Percentiles rank a stretch among this genome's conserved stretches.
Conservation (phyloP, 2,329 filamentous ascomycete genomes). For the Aspergillus niger region DNA sequence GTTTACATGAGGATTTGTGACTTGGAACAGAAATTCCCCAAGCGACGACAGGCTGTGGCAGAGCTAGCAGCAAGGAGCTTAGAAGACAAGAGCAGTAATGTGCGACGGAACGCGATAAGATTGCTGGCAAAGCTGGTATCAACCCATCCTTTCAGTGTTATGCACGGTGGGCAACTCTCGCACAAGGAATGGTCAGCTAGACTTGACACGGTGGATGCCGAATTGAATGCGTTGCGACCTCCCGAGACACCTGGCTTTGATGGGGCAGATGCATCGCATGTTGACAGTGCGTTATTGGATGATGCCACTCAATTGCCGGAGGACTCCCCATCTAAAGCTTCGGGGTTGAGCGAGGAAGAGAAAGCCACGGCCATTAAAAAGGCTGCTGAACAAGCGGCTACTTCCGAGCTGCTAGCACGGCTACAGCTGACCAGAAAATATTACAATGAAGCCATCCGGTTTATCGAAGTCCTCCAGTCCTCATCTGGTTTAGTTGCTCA, state of each 20-base stretch:
- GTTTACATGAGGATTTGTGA: constrained; percentile 91
- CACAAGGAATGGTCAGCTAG: constrained; percentile 82
- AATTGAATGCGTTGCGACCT: constrained; percentile 79
- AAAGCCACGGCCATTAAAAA: constrained; percentile 73
- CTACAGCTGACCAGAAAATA: constrained; percentile 86
- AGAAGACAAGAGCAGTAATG: constrained; percentile 97
- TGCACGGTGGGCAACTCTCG: constrained; percentile 85
- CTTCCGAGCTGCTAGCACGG: constrained; percentile 83
- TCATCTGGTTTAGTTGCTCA: constrained; percentile 81
- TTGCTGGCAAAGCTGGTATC: constrained; percentile 83
- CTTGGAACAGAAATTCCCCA: constrained; percentile 93
- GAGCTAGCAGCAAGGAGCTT: constrained; percentile 86
- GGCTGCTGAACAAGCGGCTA: constrained; percentile 82
- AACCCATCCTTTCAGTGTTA: constrained; percentile 89
- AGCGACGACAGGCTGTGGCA: constrained; percentile 81
- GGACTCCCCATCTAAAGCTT: constrained; percentile 65
- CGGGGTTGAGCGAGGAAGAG: constrained; percentile 76
- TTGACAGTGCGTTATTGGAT: constrained; percentile 78
- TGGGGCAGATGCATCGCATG: constrained; percentile 66
- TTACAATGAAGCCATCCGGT: constrained; percentile 88
- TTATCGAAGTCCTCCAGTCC: constrained; percentile 86
- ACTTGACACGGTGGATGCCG: constrained; percentile 77
- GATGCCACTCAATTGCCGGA: constrained; percentile 80
- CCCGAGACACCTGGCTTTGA: constrained; percentile 71
- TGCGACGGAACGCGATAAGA: constrained; percentile 92